Conservation (phyloP, 2,329 filamentous ascomycete genomes). For the Rutstroemia sydowiana region DNA sequence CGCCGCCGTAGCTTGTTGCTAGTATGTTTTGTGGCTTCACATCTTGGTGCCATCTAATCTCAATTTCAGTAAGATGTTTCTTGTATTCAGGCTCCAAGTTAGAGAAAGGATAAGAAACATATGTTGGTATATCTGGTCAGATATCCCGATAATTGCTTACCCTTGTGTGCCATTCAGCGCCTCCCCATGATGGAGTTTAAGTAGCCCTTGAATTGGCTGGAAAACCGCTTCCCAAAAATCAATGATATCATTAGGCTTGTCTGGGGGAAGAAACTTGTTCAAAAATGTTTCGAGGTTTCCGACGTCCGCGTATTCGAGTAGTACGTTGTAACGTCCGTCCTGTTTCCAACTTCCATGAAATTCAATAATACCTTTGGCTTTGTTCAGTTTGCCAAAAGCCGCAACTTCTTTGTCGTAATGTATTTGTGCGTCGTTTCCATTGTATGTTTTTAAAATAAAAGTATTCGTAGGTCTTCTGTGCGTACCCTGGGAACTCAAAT, state of each 20-base stretch:
- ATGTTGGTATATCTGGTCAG: neutral
- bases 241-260: conserved; percentile 24
- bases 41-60: conserved; percentile 28
- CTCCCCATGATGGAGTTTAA: conserved; percentile 16
- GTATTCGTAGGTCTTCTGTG: conserved; percentile 13
- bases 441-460: conserved; percentile 27
- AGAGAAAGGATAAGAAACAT: neutral
- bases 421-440: conserved; percentile 14
- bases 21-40: conserved; percentile 30
- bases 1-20: conserved; percentile 19
- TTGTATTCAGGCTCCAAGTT: neutral
- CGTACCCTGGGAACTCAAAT: neutral
- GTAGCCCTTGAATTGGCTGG: conserved; percentile 25
- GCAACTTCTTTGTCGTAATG: conserved; percentile 25
- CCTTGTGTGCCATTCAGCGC: neutral
- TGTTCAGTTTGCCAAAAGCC: conserved; percentile 19
- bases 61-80: conserved; percentile 7
- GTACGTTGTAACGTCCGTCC: conserved; percentile 25
- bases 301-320: conserved; percentile 32
- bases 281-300: conserved; percentile 31
- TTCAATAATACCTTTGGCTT: conserved; percentile 22
- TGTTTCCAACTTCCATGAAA: conserved; percentile 26
- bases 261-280: conserved; percentile 19
- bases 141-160: neutral
- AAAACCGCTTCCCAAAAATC: conserved; percentile 30